Base-by-base conservation (phyloP, 495 filamentous ascomycete species). In the Penicillium pancosmium region DNA sequence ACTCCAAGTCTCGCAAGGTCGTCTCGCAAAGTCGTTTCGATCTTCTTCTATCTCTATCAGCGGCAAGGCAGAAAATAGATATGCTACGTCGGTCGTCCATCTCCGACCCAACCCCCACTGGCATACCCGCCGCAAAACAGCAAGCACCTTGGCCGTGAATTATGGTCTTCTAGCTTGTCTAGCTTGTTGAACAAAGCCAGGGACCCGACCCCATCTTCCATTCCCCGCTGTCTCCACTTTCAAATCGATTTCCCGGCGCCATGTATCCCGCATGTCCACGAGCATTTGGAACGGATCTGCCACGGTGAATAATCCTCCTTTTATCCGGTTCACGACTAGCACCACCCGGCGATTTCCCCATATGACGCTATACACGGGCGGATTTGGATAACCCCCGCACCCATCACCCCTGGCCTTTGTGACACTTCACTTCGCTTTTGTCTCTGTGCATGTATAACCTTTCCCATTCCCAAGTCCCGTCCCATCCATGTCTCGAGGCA, bases 401-500 rank as follows among this genome's bases (percentile, higher is more conserved):
- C 10, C 9, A 6, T 3, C 23, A 23, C 3, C 23, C 18, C 35
- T 21, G 15, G 18, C 12, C 51, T 55, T 27, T 6, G 18, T 47
- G 44, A 38, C 23, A 13, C 15, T 16, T 33, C 23, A 13, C 15
- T 16, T 33, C 46, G 10, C 21, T 48, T 48, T 21, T 23, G 43
- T 52, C 33, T 33, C 18, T 50, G 27, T 34, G 33, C 50, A 54
- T 59, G 50, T 41, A 59, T 52, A 50, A 41, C 41, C 18, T 19
- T 16, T 11, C 7, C 40, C 23, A 23, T 23, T 4, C 36, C 36
- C 36, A 38, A 38, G 27, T 31, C 27, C 27, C 8, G 27, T 31
- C 27, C 27, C 27, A 21, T 27, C 25, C 6, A 31, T 31, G 27
- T 31, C 23, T 31, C 27, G 15, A 15, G 11, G 36, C 15, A 23